phyloP scores from a whole-genome alignment of 192 early-diverging fungal genomes.

The Geranomyces michiganensis region DNA sequence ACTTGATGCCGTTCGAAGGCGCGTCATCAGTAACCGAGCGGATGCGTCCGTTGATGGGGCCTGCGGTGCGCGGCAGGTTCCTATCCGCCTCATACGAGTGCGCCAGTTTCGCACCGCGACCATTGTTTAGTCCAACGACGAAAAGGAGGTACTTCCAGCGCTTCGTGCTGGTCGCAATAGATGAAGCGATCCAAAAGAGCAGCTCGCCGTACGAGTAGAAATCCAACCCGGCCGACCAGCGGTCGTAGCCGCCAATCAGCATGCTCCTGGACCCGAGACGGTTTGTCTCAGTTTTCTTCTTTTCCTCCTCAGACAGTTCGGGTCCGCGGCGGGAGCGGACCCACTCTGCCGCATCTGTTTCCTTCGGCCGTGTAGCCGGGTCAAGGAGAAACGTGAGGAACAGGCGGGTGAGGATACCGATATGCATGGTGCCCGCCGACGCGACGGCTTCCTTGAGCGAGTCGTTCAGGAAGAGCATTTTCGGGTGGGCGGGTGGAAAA shows the following conservation, averaged over 20 bases:
- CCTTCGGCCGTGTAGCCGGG: slow-evolving; percentile 18
- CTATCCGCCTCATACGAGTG: background rate
- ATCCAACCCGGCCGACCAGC: slow-evolving; percentile 12
- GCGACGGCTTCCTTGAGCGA: slow-evolving; percentile 27
- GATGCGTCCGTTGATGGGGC: background rate
- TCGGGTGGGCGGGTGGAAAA: slow-evolving; percentile 22
- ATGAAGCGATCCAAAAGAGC: slow-evolving; percentile 7
- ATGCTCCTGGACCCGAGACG: too few species aligned
- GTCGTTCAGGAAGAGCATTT: slow-evolving; percentile 27
- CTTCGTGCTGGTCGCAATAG: background rate
- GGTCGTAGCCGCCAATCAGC: slow-evolving; percentile 26
- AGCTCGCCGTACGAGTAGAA: slow-evolving; percentile 30
- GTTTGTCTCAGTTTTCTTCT: background rate
- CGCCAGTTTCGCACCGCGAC: background rate
- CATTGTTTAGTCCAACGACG: slow-evolving; percentile 1
- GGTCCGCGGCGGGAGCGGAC: background rate
- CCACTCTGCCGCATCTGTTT: slow-evolving; percentile 18
- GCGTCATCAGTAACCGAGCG: background rate
- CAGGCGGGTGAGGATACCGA: slow-evolving; percentile 23
- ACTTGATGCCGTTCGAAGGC: background rate
- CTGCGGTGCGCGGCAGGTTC: background rate
- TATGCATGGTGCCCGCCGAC: slow-evolving; percentile 22
- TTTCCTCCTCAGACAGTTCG: background rate
- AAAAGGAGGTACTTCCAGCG: slow-evolving; percentile 12
- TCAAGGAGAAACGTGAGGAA: slow-evolving; percentile 28